Base-by-base conservation (phyloP, 2,329 filamentous ascomycete species). In the Phyllosticta ampelicida region DNA sequence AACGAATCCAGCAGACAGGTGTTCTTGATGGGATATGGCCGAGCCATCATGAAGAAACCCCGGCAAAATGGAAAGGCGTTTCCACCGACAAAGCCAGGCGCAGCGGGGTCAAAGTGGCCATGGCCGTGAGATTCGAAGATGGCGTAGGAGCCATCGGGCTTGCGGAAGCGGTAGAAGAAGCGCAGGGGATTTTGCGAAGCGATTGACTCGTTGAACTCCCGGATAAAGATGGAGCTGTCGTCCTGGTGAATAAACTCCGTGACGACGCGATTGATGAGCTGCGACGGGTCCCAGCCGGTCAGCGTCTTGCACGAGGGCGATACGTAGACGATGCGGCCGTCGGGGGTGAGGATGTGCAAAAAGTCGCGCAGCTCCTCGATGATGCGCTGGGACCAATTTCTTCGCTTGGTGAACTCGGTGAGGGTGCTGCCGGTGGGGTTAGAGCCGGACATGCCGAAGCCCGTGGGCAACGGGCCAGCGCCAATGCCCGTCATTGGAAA, bases 91-190 rank as follows among this genome's bases (percentile, higher is more conserved):
- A 82, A 82, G 11, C 80, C 78, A 61, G 82, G 82, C 61, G 80
- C 80, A 62, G 88, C 84, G 19, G 80, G 83, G 36, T 86, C 86
- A 61, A 95, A 85, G 74, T 97, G 92, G 11, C 90, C 88, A 69
- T 96, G 92, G 54, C 92, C 92, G 64, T 92, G 85, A n/a, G 89
- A 86, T 74, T 97, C 92, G 68, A 97, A 89, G 58, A 96, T 89
- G 62, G 80, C 78, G 69, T 86, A 95, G 1, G 78, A 78, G 20
- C 83, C 85, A 67, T 94, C 88, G 63, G 84, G 83, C 71, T 85
- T 88, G 67, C 80, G 81, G 68, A 96, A 84, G 54, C 92, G 85
- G 70, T 95, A 94, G 75, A 95, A 95, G 70, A 95, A 84, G 60
- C 88, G 86, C 62, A 96, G 73, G 4, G 84, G 78, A 64, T 87